Base-by-base conservation (phyloP, 441 rosid species). In the Populus hybrid region DNA sequence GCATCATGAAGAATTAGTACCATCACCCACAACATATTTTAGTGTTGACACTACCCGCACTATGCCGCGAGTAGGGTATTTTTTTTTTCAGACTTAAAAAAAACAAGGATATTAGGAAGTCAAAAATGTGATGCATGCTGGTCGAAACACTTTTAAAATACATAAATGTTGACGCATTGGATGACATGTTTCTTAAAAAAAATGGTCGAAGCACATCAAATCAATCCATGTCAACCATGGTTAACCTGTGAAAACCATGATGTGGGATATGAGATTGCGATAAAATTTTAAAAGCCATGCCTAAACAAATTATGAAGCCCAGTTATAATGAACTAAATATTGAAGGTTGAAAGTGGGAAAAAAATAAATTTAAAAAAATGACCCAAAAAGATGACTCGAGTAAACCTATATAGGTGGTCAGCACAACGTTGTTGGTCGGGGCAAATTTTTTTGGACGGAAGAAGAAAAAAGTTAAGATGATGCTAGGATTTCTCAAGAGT, bases 1-100 rank as follows among this genome's bases (percentile, higher is more conserved):
- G 92, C 71, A 85, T 83, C 69, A 84, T 24, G 35, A 70, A 70
- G 66, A 63, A 50, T 53, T 6, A 81, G 64, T 8, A 63, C 23
- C 42, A 16, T 20, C 12, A 21, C 46, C 11, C 10, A 76, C 10
- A 75, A 5, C 61, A 16, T 53, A 53, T 53, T 53, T 53, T 18
- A 53, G 61, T 53, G 21, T 18, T 53, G 61, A 53, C n/a, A 18
- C 16, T 40, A 42, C 57, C 57, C 8, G 2, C 57, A 50, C n/a
- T 5, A 50, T 38, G 46, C 46, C 2, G 46, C 46, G 1, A 3
- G 20, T 50, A 0, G 57, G 20, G 6, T 4, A 28, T 28, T 30
- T 30, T 30, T 30, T 30, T 30, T 30, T 30, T 30, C 32, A 30
- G 32, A 30, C 32, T 30, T 30, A 30, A 30, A 3, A 30, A 30